phyloP scores from a whole-genome alignment of 768 basidiomycete species.

The Auriculariales sp. region DNA sequence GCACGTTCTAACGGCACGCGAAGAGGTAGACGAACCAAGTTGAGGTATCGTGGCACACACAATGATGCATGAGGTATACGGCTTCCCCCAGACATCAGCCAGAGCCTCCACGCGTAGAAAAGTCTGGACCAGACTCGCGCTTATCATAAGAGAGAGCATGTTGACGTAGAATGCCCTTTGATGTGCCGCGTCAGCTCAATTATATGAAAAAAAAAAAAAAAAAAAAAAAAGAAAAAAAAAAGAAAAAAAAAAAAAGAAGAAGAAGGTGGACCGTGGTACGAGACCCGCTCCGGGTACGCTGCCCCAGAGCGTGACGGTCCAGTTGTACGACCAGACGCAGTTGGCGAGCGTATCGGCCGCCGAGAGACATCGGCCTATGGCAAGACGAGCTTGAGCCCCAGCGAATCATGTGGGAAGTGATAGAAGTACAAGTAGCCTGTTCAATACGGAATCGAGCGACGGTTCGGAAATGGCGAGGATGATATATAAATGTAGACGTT shows the following conservation, averaged over 20 bases:
- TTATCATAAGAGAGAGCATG: neutral
- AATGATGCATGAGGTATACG: neutral
- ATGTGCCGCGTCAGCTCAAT: neutral
- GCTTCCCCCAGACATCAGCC: neutral
- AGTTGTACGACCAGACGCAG: neutral
- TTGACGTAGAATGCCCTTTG: neutral
- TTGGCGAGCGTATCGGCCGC: neutral
- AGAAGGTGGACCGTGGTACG: neutral
- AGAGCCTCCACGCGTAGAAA: neutral
- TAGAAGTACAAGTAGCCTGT: neutral
- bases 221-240: too few relatives aligned
- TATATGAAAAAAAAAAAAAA: neutral
- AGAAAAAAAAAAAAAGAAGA: neutral
- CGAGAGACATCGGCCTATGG: neutral
- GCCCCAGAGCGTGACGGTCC: slow-evolving; percentile 1
- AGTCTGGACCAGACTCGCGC: neutral
- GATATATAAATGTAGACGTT: neutral
- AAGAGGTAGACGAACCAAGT: neutral
- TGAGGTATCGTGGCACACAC: neutral
- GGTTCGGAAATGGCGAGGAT: neutral
- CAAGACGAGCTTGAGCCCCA: neutral
- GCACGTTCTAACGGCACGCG: too few relatives aligned
- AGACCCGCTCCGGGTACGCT: neutral
- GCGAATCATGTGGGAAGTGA: neutral
- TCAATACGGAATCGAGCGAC: too few relatives aligned